Evolutionary conservation across 495 filamentous ascomycete species (phyloP).

Genomic region (Aspergillus nidulans): DNA sequence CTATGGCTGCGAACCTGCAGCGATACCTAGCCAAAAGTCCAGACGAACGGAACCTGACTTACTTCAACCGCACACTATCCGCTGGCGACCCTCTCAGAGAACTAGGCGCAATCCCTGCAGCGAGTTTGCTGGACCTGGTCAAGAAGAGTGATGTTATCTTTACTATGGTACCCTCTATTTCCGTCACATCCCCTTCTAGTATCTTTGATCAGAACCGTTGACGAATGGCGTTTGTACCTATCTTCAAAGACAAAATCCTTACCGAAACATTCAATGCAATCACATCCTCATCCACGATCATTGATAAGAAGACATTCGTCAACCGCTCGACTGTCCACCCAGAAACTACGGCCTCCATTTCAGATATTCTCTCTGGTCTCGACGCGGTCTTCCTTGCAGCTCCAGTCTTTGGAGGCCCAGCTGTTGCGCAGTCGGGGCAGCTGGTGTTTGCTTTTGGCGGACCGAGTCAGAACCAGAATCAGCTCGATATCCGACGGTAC

Average conservation of each 20-base stretch:
- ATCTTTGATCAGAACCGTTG: neutral
- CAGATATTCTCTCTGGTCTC: conserved; percentile 5
- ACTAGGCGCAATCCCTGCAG: conserved; percentile 24
- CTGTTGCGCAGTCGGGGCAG: conserved; percentile 17
- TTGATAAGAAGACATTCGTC: conserved; percentile 22
- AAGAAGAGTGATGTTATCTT: conserved; percentile 30
- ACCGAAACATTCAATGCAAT: conserved; percentile 7
- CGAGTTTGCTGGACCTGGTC: conserved; percentile 22
- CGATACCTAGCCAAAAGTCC: conserved; percentile 17
- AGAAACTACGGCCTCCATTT: conserved; percentile 11
- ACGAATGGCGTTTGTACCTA: neutral
- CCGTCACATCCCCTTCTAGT: neutral
- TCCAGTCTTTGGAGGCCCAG: conserved; percentile 24
- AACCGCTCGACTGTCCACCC: conserved; percentile 27
- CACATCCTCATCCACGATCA: neutral
- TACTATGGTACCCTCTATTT: conserved; percentile 18
- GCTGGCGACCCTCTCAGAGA: conserved; percentile 23
- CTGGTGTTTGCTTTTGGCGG: conserved; percentile 22
- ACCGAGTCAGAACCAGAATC: neutral
- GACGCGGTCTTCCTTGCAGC: conserved; percentile 18
- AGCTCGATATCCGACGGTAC: conserved; percentile 12
- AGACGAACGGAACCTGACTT: conserved; percentile 16
- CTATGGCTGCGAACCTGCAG: conserved; percentile 38
- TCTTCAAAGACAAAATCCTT: conserved; percentile 13
- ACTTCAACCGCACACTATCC: conserved; percentile 31